Evolutionary conservation across 2,329 filamentous ascomycete genomes (phyloP).

Genomic region (Trichoderma sp.): DNA sequence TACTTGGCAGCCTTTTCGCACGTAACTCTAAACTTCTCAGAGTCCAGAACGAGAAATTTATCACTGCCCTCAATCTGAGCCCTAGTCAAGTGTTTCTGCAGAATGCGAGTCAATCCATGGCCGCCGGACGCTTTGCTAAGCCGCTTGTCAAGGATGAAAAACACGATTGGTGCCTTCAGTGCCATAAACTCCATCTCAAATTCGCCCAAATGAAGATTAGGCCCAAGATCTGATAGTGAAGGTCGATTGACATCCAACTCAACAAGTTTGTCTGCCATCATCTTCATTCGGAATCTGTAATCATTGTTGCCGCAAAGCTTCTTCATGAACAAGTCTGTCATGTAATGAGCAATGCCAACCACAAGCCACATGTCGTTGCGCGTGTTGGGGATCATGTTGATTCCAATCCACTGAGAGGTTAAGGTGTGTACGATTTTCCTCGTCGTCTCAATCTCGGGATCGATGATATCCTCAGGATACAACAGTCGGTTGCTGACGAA

Average conservation of each 20-base stretch:
- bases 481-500: slow-evolving; percentile 84
- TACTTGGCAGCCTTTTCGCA: slow-evolving; percentile 88
- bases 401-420: slow-evolving; percentile 89
- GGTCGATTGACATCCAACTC: slow-evolving; percentile 79
- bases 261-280: slow-evolving; percentile 76
- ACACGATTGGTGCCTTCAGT: slow-evolving; percentile 83
- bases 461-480: slow-evolving; percentile 80
- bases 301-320: slow-evolving; percentile 92
- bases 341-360: slow-evolving; percentile 87
- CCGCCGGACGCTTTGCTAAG: slow-evolving; percentile 80
- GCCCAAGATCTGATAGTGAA: slow-evolving; percentile 76
- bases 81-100: slow-evolving; percentile 81
- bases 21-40: slow-evolving; percentile 71
- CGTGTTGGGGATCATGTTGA: slow-evolving; percentile 83
- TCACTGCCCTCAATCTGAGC: slow-evolving; percentile 64
- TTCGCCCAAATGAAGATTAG: slow-evolving; percentile 72
- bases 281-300: slow-evolving; percentile 86
- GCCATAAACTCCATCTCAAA: slow-evolving; percentile 89
- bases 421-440: slow-evolving; percentile 78
- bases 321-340: slow-evolving; percentile 90
- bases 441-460: slow-evolving; percentile 78
- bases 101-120: slow-evolving; percentile 79
- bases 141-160: slow-evolving; percentile 90
- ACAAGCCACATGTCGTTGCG: slow-evolving; percentile 84
- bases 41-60: slow-evolving; percentile 70